phyloP scores from a whole-genome alignment of 2,329 filamentous ascomycete genomes.

The Erysiphe pulchra region DNA sequence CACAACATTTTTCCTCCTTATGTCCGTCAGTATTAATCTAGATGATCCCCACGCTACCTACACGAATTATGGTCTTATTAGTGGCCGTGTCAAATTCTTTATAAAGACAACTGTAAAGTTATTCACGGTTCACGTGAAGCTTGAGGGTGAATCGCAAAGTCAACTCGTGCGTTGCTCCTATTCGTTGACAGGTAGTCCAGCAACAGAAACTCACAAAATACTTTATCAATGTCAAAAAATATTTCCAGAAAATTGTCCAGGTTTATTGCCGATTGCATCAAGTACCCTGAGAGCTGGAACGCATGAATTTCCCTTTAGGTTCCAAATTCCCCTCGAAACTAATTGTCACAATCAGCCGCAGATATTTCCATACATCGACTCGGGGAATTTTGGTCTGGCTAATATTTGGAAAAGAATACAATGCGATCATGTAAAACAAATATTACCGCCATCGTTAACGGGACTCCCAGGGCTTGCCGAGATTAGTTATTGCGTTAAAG shows the following conservation, averaged over 20 bases:
- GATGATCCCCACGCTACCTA: constrained; percentile 44
- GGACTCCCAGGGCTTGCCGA: constrained; percentile 71
- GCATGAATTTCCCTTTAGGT: constrained; percentile 53
- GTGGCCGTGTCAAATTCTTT: constrained; percentile 29
- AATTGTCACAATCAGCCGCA: constrained; percentile 22
- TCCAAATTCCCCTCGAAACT: constrained; percentile 59
- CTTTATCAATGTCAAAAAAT: constrained; percentile 49
- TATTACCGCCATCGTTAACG: constrained; percentile 69
- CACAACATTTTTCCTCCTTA: constrained; percentile 12
- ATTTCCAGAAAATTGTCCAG: constrained; percentile 26
- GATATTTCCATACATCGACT: constrained; percentile 25
- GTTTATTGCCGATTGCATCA: constrained; percentile 9
- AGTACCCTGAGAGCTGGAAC: constrained; percentile 40
- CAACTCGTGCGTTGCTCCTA: constrained; percentile 16
- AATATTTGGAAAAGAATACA: constrained; percentile 32
- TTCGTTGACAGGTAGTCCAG: constrained; percentile 3
- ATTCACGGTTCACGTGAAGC: constrained; percentile 52
- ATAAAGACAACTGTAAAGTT: constrained; percentile 43
- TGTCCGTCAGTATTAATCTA: constrained; percentile 42
- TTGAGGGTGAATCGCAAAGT: constrained; percentile 56
- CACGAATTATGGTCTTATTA: constrained; percentile 54
- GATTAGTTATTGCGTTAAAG: constrained; percentile 84
- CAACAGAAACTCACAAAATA: constrained; percentile 41
- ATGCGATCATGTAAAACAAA: constrained; percentile 52
- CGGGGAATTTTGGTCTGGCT: constrained; percentile 34